Conservation (phyloP, 495 filamentous ascomycete species). For the Xylaria cubensis region DNA sequence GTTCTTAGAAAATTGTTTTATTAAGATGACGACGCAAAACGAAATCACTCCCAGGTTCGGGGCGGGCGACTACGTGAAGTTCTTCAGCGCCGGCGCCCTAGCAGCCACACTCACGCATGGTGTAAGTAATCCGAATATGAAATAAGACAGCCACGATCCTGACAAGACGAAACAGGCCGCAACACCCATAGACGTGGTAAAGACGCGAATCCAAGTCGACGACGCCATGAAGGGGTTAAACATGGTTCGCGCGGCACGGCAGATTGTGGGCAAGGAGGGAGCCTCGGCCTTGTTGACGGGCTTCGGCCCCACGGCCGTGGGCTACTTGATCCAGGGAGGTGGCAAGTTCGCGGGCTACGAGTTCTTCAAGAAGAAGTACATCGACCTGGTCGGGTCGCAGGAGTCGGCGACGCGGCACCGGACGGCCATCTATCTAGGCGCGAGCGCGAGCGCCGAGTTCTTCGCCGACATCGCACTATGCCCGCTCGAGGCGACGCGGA, state of each 20-base stretch:
- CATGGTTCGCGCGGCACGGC: conserved; percentile 72
- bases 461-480: conserved; percentile 81
- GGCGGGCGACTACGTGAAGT: conserved; percentile 62
- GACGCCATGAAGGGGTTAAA: conserved; percentile 75
- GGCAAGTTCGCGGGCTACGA: conserved; percentile 83
- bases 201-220: conserved; percentile 80
- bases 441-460: conserved; percentile 75
- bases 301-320: conserved; percentile 75
- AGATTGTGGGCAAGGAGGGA: conserved; percentile 74
- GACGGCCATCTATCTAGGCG: conserved; percentile 76
- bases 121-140: conserved; percentile 52
- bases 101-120: conserved; percentile 88
- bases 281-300: conserved; percentile 75
- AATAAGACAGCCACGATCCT: neutral
- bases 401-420: conserved; percentile 72
- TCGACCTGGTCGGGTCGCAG: conserved; percentile 67
- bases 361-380: conserved; percentile 78
- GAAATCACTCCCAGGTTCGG: conserved; percentile 39
- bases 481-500: conserved; percentile 78
- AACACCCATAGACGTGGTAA: conserved; percentile 61
- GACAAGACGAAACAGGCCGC: conserved; percentile 47
- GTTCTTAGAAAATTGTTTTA: neutral
- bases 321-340: conserved; percentile 79
- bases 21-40: conserved; percentile 30
- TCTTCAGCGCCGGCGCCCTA: conserved; percentile 83